Evolutionary conservation across 2,329 filamentous ascomycete species (phyloP), one percentile per base, ranked within the genome.

Genomic region (Ophiocordyceps camponoti-saundersi): DNA sequence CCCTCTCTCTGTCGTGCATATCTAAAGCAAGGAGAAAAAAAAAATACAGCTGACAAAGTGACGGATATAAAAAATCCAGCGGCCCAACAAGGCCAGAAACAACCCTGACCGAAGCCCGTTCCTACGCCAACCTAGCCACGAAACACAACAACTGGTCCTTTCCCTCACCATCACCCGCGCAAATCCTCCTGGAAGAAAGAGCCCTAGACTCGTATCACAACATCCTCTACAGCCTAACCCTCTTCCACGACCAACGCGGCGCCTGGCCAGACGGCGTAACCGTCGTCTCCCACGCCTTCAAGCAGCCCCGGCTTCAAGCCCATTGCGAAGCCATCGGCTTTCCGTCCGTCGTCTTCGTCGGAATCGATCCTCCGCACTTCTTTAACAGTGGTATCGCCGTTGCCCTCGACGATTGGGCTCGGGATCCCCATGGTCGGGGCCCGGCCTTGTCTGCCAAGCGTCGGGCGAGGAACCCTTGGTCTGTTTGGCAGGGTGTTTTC

Each of bases 171-270:
- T n/a, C n/a, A 70, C 13, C 46, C 69, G 15, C 43, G 44, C 3
- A 42, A 50, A 65, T 86, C 18, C 57, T 76, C 0, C 57, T 77
- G 2, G 88, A 95, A 57, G 73, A 80, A 10, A 71, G 75, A 47
- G 86, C 89, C 0, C 78, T 90, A 1, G 89, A 95, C 61, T 90
- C 83, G 2, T 90, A 86, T 57, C 81, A 88, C 58, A 95, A 95
- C 58, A 65, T 95, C 6, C 64, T 94, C 16, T 88, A 89, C 59
- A 82, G 82, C 13, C 67, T 94, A 3, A 54, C 69, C 16, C 58
- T 64, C 34, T 78, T 76, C 56, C 64, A 65, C 50, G 50, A 57
- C 36, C 55, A 53, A 12, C 63, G 65, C 1, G 54, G 59, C 7
- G 32, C 32, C 11, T 86, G 80, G 70, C 82, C 82, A 0, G 45